phyloP scores from a whole-genome alignment of 345 rosid genomes.

The Clausena lansium region DNA sequence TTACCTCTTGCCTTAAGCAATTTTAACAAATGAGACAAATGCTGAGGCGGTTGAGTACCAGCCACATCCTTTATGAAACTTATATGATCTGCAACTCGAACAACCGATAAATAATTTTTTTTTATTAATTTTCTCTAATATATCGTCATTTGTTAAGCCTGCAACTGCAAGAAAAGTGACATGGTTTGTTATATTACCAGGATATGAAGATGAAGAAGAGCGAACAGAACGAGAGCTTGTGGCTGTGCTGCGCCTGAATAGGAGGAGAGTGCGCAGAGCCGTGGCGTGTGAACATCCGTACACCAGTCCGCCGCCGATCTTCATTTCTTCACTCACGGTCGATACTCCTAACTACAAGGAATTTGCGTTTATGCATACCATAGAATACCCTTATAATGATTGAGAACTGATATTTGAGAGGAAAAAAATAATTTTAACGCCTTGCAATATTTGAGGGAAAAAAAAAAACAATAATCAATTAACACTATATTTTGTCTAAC shows the following conservation, averaged over 20 bases:
- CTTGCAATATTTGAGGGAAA: too few species aligned
- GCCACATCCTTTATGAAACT: slow-evolving; percentile 63
- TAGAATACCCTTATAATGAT: too few species aligned
- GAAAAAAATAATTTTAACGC: too few species aligned
- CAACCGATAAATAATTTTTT: not conserved
- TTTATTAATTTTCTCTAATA: not conserved
- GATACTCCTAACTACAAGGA: too few species aligned
- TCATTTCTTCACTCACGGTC: slow-evolving; percentile 2
- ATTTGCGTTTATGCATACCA: too few species aligned
- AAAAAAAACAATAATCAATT: too few species aligned
- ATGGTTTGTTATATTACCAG: slow-evolving; percentile 24
- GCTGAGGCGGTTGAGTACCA: slow-evolving; percentile 60
- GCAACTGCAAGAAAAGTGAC: not conserved
- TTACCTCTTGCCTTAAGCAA: slow-evolving; percentile 66
- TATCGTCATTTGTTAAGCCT: not conserved
- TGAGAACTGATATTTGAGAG: too few species aligned
- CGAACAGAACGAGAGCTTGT: slow-evolving; percentile 34
- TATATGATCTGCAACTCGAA: slow-evolving; percentile 45
- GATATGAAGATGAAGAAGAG: slow-evolving; percentile 33
- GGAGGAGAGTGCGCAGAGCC: slow-evolving; percentile 15
- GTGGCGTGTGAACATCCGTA: slow-evolving; percentile 38
- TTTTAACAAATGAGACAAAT: slow-evolving; percentile 50
- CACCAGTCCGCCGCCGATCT: slow-evolving; percentile 41
- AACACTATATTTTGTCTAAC: too few species aligned
- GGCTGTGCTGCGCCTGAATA: slow-evolving; percentile 28